phyloP scores from a whole-genome alignment of 2,329 filamentous ascomycete species.

The Colletotrichum sp. region DNA sequence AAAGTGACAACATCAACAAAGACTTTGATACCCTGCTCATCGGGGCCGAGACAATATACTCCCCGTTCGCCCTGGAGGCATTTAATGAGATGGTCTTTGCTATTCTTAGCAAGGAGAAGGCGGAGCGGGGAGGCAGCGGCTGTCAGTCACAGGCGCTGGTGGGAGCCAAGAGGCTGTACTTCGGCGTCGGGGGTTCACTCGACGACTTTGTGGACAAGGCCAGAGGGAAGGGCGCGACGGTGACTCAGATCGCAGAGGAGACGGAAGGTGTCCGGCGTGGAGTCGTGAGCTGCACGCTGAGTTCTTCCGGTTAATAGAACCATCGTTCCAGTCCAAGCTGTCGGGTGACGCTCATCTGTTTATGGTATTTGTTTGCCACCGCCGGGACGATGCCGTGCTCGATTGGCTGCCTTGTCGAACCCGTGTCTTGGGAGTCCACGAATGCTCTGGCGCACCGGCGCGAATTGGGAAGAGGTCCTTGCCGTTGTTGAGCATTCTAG shows the following conservation, averaged over 20 bases:
- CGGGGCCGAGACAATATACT: slow-evolving; percentile 85
- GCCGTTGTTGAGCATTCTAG: not conserved
- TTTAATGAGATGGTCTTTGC: slow-evolving; percentile 72
- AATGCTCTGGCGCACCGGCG: not conserved
- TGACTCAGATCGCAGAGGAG: slow-evolving; percentile 62
- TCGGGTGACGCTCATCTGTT: slow-evolving; percentile 18
- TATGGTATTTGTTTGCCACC: slow-evolving; percentile 16
- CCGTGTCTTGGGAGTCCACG: not conserved
- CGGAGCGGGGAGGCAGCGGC: slow-evolving; percentile 23
- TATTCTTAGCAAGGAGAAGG: slow-evolving; percentile 56
- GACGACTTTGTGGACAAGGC: slow-evolving; percentile 71
- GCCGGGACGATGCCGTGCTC: not conserved
- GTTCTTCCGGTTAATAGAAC: slow-evolving; percentile 8
- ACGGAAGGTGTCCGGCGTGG: slow-evolving; percentile 65
- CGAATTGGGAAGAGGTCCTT: not conserved
- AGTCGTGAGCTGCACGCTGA: slow-evolving; percentile 58
- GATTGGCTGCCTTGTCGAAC: not conserved
- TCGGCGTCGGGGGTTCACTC: slow-evolving; percentile 82
- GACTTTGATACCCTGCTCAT: slow-evolving; percentile 58
- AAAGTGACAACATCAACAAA: not conserved
- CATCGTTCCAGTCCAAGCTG: not conserved
- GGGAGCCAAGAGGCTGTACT: slow-evolving; percentile 81
- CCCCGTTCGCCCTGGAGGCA: slow-evolving; percentile 69
- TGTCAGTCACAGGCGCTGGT: slow-evolving; percentile 56
- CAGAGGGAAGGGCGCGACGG: slow-evolving; percentile 49